Evolutionary conservation across 768 basidiomycete species (phyloP).

Genomic region (Hemileccinum impolitum): DNA sequence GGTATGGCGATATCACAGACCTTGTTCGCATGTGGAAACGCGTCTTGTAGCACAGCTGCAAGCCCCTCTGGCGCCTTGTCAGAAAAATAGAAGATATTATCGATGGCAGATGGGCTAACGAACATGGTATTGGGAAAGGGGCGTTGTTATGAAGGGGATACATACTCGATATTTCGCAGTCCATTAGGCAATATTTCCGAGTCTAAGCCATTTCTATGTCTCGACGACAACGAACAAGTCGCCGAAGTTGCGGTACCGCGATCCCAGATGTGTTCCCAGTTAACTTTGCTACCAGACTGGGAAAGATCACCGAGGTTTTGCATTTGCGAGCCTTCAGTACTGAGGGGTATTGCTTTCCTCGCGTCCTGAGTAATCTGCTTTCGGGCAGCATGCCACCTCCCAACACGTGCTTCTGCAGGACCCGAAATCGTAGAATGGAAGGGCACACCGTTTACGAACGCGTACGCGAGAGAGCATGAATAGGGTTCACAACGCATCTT

Average conservation of each 20-base stretch:
- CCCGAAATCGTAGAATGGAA: constrained; percentile 69
- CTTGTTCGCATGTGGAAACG: constrained; percentile 46
- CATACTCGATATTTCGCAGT: constrained; percentile 34
- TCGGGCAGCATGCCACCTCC: constrained; percentile 64
- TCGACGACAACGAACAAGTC: not conserved
- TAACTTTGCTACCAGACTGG: constrained; percentile 17
- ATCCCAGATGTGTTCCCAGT: constrained; percentile 57
- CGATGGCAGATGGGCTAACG: constrained; percentile 15
- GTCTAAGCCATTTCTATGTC: not conserved
- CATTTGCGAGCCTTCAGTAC: constrained; percentile 1
- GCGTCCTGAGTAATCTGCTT: constrained; percentile 14
- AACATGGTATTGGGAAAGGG: not conserved
- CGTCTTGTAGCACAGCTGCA: constrained; percentile 35
- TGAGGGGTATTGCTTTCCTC: not conserved
- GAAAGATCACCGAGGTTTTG: constrained; percentile 3
- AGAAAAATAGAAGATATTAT: constrained; percentile 49
- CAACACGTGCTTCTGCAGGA: constrained; percentile 56
- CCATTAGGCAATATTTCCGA: constrained; percentile 33
- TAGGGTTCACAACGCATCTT: constrained; percentile 26
- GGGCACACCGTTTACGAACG: constrained; percentile 38
- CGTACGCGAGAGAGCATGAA: constrained; percentile 59
- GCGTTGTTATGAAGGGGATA: not conserved
- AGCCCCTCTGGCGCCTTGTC: constrained; percentile 60
- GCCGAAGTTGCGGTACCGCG: constrained; percentile 13
- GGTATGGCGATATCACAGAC: constrained; percentile 32